Conservation (phyloP, 164 flowering plant species). For the Litsea cubeba region DNA sequence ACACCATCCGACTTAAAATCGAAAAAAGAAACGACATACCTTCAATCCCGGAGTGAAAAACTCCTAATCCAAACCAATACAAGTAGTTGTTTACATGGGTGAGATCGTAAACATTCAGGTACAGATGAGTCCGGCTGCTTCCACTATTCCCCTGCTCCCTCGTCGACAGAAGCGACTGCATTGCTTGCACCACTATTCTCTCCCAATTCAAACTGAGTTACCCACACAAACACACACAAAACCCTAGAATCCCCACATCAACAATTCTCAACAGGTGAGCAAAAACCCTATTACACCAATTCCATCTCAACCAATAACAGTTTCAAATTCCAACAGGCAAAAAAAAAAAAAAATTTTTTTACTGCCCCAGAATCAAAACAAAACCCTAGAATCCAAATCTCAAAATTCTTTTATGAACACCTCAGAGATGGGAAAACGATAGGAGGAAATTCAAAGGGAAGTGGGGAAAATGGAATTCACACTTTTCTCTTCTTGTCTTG, state of each 20-base stretch:
- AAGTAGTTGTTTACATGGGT: conserved; percentile 81
- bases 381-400: not conserved
- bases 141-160: conserved; percentile 38
- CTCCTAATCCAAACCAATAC: conserved; percentile 89
- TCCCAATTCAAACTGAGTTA: not conserved
- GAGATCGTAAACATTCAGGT: conserved; percentile 92
- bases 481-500: not conserved
- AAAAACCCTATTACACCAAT: conserved; percentile 1
- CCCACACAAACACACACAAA: not conserved
- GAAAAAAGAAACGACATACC: conserved; percentile 34
- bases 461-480: not conserved
- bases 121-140: conserved; percentile 35
- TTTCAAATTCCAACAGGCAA: not conserved
- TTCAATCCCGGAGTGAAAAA: conserved; percentile 93
- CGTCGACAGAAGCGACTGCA: conserved; percentile 47
- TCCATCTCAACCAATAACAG: not conserved
- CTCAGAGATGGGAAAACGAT: not conserved
- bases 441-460: not conserved
- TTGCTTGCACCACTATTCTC: conserved; percentile 29
- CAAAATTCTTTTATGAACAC: too few relatives aligned
- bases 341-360: not conserved
- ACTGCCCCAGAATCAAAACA: too few relatives aligned
- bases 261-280: conserved; percentile 16
- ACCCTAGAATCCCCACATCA: conserved; percentile 16
- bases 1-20: not conserved